phyloP scores from a whole-genome alignment of 768 basidiomycete genomes.

The Boletellus ananas region DNA sequence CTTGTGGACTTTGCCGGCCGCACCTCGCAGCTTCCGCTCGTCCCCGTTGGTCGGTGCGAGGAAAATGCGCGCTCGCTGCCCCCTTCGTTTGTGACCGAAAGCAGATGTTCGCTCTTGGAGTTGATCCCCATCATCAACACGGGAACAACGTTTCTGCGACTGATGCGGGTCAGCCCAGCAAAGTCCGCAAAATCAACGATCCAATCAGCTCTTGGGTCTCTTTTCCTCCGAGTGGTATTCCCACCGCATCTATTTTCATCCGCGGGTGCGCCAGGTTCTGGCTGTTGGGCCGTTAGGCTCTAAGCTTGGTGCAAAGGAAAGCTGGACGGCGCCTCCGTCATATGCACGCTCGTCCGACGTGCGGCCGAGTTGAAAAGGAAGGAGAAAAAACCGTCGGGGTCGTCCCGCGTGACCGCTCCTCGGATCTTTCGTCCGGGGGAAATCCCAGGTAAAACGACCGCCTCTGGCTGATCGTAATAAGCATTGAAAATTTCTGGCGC shows the following conservation, averaged over 20 bases:
- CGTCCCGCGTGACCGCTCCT: constrained; percentile 9
- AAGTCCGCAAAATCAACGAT: constrained; percentile 15
- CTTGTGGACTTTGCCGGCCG: constrained; percentile 7
- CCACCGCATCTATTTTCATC: constrained; percentile 24
- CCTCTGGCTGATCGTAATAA: constrained; percentile 3
- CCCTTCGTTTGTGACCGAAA: constrained; percentile 10
- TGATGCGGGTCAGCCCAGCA: constrained; percentile 19
- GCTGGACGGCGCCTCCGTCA: constrained; percentile 16
- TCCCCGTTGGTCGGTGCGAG: constrained; percentile 12
- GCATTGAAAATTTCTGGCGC: constrained; percentile 13
- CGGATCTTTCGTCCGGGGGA: constrained; percentile 19
- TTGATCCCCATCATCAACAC: constrained; percentile 11
- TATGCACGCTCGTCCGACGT: neutral
- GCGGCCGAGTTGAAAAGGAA: no score
- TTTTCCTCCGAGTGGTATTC: constrained; percentile 17
- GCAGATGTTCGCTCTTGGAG: constrained; percentile 2
- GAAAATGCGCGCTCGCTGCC: constrained; percentile 2
- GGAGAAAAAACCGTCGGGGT: constrained; percentile 1
- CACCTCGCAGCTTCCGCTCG: constrained; percentile 13
- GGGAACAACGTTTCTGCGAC: constrained; percentile 23
- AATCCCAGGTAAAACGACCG: constrained; percentile 12
- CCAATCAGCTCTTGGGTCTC: constrained; percentile 4
- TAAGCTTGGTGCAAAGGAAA: constrained; percentile 1
- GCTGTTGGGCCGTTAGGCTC: constrained; percentile 6
- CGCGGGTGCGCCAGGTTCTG: constrained; percentile 1